Evolutionary conservation across 805 yeast genomes (phyloP).

Genomic region (Candida oleophila): DNA sequence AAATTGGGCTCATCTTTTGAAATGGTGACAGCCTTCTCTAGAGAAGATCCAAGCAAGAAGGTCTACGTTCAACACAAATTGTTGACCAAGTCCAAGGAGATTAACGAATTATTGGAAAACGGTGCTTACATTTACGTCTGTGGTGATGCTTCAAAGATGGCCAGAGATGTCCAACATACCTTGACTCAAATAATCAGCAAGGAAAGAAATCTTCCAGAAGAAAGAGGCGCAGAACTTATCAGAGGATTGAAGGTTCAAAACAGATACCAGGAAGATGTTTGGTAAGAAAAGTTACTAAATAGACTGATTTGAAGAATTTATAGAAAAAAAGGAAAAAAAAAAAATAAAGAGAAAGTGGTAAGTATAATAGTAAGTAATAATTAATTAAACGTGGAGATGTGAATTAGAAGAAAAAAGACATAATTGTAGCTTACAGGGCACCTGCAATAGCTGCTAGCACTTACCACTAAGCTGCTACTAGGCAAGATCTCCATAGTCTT

Average conservation of each 20-base stretch:
- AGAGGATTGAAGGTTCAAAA: constrained; percentile 80
- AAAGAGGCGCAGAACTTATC: constrained; percentile 72
- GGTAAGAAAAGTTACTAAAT: constrained; percentile 47
- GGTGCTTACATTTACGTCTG: constrained; percentile 94
- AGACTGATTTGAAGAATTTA: neutral
- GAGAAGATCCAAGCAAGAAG: constrained; percentile 55
- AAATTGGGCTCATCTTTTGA: constrained; percentile 61
- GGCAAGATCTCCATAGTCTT: neutral
- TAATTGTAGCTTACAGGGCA: too few species aligned
- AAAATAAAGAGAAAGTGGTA: neutral
- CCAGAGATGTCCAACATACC: constrained; percentile 82
- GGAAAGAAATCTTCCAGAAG: constrained; percentile 61
- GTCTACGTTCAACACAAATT: constrained; percentile 86
- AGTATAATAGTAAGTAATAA: neutral
- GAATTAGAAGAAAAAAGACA: too few species aligned
- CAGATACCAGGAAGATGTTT: constrained; percentile 95
- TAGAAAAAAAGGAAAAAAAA: too few species aligned
- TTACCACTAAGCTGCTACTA: too few species aligned
- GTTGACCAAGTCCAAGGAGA: constrained; percentile 48
- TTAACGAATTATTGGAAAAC: constrained; percentile 51
- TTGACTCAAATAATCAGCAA: constrained; percentile 60
- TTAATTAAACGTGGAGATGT: too few species aligned
- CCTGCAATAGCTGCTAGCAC: too few species aligned
- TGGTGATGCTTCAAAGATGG: constrained; percentile 96
- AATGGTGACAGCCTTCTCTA: constrained; percentile 81